A percentile compares a stretch with the other conserved stretches of the same genome.
phyloP scores from a whole-genome alignment of 2,329 filamentous ascomycete genomes.

The Venturia nashicola region DNA sequence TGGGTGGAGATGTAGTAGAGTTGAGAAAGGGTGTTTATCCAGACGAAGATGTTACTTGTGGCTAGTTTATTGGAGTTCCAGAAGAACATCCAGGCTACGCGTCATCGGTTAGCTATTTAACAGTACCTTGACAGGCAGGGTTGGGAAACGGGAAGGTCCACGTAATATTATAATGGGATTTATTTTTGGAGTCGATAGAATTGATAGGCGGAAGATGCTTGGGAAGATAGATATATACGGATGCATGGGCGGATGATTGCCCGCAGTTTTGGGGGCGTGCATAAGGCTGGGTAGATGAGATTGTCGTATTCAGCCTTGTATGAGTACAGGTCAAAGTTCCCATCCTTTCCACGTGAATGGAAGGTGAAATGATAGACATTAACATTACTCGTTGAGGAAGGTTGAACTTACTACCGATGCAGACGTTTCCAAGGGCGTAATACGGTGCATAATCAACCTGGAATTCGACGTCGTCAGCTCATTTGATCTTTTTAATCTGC shows the following conservation, averaged over 20 bases:
- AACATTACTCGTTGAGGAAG: not conserved
- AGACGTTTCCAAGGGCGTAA: conserved; percentile 44
- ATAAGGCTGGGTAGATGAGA: not conserved
- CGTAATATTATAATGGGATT: not conserved
- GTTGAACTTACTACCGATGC: conserved; percentile 39
- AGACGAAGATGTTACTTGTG: conserved; percentile 42
- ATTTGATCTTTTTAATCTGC: no score
- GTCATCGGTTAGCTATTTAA: not conserved
- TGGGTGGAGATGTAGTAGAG: conserved; percentile 39
- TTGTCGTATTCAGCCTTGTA: not conserved
- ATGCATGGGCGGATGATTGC: not conserved
- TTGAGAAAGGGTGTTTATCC: conserved; percentile 43
- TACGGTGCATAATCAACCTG: conserved; percentile 39
- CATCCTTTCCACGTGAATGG: no score
- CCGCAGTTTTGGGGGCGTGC: not conserved
- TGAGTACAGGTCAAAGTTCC: no score
- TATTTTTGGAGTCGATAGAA: not conserved
- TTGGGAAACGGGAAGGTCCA: not conserved
- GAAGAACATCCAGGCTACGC: conserved; percentile 46
- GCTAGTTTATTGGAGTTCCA: conserved; percentile 43
- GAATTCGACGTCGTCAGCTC: not conserved
- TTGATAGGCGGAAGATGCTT: no score
- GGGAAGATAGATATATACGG: no score
- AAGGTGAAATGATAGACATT: not conserved
- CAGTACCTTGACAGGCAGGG: not conserved